Base-by-base conservation (phyloP, 208 protist species). In the Leishmania aethiopica region DNA sequence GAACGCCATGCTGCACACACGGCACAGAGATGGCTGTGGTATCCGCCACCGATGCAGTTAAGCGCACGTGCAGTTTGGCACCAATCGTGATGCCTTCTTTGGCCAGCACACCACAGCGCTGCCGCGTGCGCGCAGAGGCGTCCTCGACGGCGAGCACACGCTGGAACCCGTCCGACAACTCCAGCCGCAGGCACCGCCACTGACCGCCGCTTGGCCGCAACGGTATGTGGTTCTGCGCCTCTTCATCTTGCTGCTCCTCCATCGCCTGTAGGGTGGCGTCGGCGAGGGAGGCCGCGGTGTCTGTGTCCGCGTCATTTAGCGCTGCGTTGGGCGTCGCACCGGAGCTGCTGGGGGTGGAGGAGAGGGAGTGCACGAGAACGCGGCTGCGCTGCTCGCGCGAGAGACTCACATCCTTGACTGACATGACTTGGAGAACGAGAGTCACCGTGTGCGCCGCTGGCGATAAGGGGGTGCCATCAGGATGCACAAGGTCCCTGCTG, bases 111-210 rank as follows among this genome's bases (percentile, higher is more conserved):
- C 82, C 76, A 53, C 67, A 74, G n/a, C n/a, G 77, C 72, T 85
- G 82, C 6, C 71, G 82, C 35, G 77, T 60, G 25, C 77, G 45
- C 22, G 62, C 66, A 25, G 74, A 76, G 66, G 64, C 73, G 59
- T 91, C 87, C 78, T 95, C 91, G 5, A 96, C 64, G 4, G 91
- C 93, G 51, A 94, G 71, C 3, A 93, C 62, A 42, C 91, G 90
- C n/a, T 88, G 89, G 57, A 92, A 95, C n/a, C 93, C 93, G 71
- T 95, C 91, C 0, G 91, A 91, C 17, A 96, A 75, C 40, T 86
- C 82, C 2, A 96, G 71, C 25, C 78, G 81, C 8, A 95, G 85
- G 53, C 84, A 86, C 1, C 91, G 89, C 87, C 86, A 89, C 57
- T 84, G 88, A 1, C 85, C 86, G 37, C 84, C 82, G 79, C 73